These are phyloP conservation scores for Boletus huronensis DNA, from an alignment of 768 basidiomycete genomes.

Conservation along the genomic window DNA sequence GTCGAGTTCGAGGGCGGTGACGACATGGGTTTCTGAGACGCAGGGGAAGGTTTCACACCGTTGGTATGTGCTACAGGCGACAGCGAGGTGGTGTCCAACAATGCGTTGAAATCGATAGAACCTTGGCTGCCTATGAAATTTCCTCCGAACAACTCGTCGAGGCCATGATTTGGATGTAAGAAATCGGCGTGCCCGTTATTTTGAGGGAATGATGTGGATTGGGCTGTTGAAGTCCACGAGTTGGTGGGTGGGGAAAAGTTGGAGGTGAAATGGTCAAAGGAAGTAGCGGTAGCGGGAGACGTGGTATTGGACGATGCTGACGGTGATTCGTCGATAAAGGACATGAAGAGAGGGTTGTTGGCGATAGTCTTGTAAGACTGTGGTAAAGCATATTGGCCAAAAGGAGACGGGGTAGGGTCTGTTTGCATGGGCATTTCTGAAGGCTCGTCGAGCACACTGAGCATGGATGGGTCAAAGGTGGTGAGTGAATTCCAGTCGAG, in stretches of 20 bases:
- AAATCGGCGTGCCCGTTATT: constrained; percentile 22
- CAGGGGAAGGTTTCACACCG: constrained; percentile 13
- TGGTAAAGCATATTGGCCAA: constrained; percentile 46
- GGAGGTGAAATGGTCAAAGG: constrained; percentile 44
- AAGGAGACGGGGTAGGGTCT: constrained; percentile 48
- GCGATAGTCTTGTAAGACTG: constrained; percentile 73
- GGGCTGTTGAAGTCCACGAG: constrained; percentile 21
- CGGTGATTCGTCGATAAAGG: constrained; percentile 60
- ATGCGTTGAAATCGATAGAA: constrained; percentile 32
- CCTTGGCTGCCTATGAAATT: constrained; percentile 33
- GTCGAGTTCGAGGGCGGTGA: constrained; percentile 19
- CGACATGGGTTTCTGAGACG: constrained; percentile 15
- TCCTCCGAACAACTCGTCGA: constrained; percentile 49
- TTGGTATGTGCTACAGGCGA: constrained; percentile 49
- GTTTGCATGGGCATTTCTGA: constrained; percentile 56
- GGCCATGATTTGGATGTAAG: constrained; percentile 21
- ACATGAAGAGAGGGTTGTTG: constrained; percentile 80
- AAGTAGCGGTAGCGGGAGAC: constrained; percentile 12
- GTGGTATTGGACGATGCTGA: constrained; percentile 20
- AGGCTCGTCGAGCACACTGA: constrained; percentile 62
- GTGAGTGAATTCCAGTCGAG: constrained; percentile 65
- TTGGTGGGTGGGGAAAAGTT: constrained; percentile 38
- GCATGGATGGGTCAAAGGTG: constrained; percentile 65
- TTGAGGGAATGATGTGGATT: constrained; percentile 20
- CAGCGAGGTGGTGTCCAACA: constrained; percentile 30